Percentiles rank a stretch among this genome's conserved stretches.
Evolutionary conservation across 1,284 basidiomycete species (phyloP).

Genomic region (Ceratobasidium sp.): DNA sequence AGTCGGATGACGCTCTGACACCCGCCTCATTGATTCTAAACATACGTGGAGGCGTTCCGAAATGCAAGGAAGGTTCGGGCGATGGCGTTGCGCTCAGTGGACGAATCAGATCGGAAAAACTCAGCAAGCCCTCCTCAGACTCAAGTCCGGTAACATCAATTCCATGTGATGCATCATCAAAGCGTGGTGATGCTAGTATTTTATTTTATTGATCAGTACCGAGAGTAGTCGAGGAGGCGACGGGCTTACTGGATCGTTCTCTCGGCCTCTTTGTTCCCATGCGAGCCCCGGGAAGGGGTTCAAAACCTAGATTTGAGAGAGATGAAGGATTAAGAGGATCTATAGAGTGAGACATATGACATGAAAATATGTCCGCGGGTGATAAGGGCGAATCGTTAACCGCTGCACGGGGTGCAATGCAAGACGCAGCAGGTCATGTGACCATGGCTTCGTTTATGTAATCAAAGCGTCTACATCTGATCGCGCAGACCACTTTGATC

Average conservation of each 20-base stretch:
- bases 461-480: conserved; percentile 26
- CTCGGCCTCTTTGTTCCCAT: conserved; percentile 25
- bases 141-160: conserved; percentile 6
- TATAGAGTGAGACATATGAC: conserved; percentile 3
- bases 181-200: conserved; percentile 21
- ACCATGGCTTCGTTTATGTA: conserved; percentile 12
- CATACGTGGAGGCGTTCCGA: conserved; percentile 31
- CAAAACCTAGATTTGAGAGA: no score
- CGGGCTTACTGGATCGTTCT: conserved; percentile 30
- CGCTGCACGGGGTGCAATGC: conserved; percentile 8
- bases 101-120: conserved; percentile 40
- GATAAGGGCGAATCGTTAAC: neutral
- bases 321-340: neutral
- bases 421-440: conserved; percentile 28
- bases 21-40: neutral
- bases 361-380: neutral
- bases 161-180: neutral
- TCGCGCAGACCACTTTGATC: no score
- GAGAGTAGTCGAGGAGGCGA: neutral
- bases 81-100: conserved; percentile 44
- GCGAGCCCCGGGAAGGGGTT: neutral
- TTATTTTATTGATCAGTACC: conserved; percentile 4
- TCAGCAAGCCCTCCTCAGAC: conserved; percentile 21
- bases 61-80: conserved; percentile 40
- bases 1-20: neutral